phyloP scores from a whole-genome alignment of 2,329 filamentous ascomycete genomes.

The Aspergillus sp. region DNA sequence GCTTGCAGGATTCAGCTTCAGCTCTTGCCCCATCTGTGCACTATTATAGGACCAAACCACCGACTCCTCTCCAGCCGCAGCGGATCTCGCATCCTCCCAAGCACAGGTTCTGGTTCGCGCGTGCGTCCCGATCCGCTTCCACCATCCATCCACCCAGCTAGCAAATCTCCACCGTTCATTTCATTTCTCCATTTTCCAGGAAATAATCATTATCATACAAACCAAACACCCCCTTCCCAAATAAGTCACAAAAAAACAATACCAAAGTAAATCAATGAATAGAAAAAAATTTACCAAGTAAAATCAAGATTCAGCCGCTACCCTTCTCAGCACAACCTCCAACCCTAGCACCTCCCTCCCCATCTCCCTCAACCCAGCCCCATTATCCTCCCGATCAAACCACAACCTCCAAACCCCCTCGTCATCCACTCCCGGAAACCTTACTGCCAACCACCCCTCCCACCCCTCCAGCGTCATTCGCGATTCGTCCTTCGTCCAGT shows the following conservation, averaged over 20 bases:
- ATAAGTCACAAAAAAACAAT: too few relatives aligned
- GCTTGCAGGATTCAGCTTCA: too few relatives aligned
- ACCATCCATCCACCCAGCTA: too few relatives aligned
- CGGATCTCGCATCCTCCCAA: neutral
- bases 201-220: too few relatives aligned
- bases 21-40: too few relatives aligned
- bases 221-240: too few relatives aligned
- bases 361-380: constrained; percentile 21
- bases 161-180: neutral
- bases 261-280: too few relatives aligned
- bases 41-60: too few relatives aligned
- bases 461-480: constrained; percentile 25
- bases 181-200: neutral
- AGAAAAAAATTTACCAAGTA: too few relatives aligned
- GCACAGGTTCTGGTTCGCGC: neutral
- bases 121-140: constrained; percentile 1
- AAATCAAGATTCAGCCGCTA: constrained; percentile 20
- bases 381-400: constrained; percentile 29
- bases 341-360: constrained; percentile 20
- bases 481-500: constrained; percentile 25
- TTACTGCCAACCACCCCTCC: constrained; percentile 29
- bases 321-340: constrained; percentile 26
- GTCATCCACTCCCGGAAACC: constrained; percentile 23
- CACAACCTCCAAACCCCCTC: constrained; percentile 27
- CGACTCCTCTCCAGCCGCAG: neutral